Percentiles rank a stretch among this genome's conserved stretches.
Evolutionary conservation across 2,329 filamentous ascomycete genomes (phyloP).

Genomic region (Niveomyces coronatus): DNA sequence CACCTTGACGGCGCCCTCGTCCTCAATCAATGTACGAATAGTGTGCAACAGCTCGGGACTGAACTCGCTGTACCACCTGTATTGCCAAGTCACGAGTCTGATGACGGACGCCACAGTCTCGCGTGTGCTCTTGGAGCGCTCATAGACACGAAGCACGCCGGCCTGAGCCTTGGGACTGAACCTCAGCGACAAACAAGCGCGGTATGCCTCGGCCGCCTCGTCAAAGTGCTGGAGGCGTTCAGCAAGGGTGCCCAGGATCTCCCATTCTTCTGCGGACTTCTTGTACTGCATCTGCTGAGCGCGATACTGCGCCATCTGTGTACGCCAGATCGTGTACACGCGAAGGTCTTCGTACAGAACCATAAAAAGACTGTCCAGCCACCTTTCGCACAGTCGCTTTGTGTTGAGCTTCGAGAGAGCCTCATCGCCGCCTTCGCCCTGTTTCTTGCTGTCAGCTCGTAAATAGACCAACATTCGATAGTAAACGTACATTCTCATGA

Average conservation of each 20-base stretch:
- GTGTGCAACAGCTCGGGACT: conserved; percentile 82
- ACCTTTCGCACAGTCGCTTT: conserved; percentile 92
- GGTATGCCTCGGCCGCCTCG: conserved; percentile 88
- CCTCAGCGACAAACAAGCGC: conserved; percentile 72
- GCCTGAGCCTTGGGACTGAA: conserved; percentile 90
- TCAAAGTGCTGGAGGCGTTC: conserved; percentile 86
- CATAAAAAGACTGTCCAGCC: conserved; percentile 99
- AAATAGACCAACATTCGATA: background rate
- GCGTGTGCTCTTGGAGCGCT: conserved; percentile 66
- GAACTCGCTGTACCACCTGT: conserved; percentile 99
- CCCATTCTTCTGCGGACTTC: conserved; percentile 96
- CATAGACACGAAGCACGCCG: conserved; percentile 71
- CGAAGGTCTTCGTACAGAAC: conserved; percentile 95
- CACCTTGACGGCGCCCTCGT: conserved; percentile 95
- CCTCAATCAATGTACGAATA: conserved; percentile 87
- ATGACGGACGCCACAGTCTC: conserved; percentile 81
- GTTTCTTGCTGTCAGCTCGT: conserved; percentile 17
- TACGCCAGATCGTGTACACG: conserved; percentile 98
- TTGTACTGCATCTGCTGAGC: conserved; percentile 93
- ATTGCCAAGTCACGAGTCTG: conserved; percentile 92
- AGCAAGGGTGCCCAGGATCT: conserved; percentile 87
- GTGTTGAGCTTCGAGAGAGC: conserved; percentile 88
- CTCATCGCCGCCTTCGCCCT: conserved; percentile 57
- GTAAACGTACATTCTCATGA: conserved; percentile 51
- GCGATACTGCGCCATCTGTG: conserved; percentile 91